Base-by-base conservation (phyloP, 2,329 filamentous ascomycete species). In the Gyromitra esculenta region DNA sequence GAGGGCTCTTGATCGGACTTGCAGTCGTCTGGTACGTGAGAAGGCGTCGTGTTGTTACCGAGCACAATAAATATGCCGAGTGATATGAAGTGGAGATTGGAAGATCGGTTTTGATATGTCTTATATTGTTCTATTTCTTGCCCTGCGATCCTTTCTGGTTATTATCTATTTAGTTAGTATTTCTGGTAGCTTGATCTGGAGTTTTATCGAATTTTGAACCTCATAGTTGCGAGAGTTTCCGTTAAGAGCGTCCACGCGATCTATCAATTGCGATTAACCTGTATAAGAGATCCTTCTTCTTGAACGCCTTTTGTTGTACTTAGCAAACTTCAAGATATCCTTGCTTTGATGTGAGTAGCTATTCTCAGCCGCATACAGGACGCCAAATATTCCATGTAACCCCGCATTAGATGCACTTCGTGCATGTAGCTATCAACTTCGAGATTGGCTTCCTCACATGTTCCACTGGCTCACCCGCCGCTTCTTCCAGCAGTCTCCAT, bases 21-120 rank as follows among this genome's bases (percentile, higher is more conserved):
- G 72, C 48, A 56, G 62, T 75, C 43, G 75, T 60, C 50, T 77
- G 72, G 73, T 77, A 77, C 18, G 56, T 77, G 52, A 75, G 54
- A 15, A 71, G 56, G 56, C 73, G 73, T 21, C 54, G 62, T 25
- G n/a, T 39, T 37, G 25, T 11, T 11, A 35, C 65, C 18, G 66
- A 59, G 41, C 41, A 50, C n/a, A n/a, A 54, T 5, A 76, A 76
- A 9, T 73, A 76, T 62, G 69, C 69, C n/a, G 68, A 76, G 48
- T 64, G 48, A 64, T 72, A 37, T 48, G 13, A 54, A 54, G 3
- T 70, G 50, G 65, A 31, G 56, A 69, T 41, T 31, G 54, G 54
- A 15, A 6, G 21, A 65, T 25, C 1, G 25, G 5, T 43, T 41
- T 41, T 50, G 56, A 43, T 39, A 31, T 43, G 43, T 39, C 65